Evolutionary conservation across 345 rosid genomes (phyloP).

Genomic region (Eutrema heterophyllum): DNA sequence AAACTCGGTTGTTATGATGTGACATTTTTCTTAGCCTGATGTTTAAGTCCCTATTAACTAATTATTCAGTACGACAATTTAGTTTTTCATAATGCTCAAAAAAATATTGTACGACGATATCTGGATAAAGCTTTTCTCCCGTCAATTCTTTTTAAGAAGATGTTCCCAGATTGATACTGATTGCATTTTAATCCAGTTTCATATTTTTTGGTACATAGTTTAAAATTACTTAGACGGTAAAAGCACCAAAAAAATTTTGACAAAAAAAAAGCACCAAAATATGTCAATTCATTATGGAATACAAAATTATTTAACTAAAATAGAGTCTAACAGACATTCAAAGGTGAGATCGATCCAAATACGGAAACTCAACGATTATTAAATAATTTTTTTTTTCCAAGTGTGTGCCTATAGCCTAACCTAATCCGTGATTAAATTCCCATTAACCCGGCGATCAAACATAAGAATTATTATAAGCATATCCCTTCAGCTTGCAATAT

Average conservation of each 20-base stretch:
- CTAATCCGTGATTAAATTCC: background rate
- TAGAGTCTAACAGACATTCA: background rate
- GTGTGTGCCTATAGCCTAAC: slow-evolving; percentile 10
- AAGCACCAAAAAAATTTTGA: no score
- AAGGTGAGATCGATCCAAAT: slow-evolving; percentile 1
- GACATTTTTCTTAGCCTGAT: background rate
- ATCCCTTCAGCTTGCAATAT: slow-evolving; percentile 15
- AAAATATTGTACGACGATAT: background rate
- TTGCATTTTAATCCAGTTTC: background rate
- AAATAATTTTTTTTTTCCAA: background rate
- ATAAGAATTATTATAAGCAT: background rate
- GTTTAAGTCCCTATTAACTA: background rate
- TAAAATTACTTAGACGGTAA: no score
- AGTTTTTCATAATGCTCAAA: background rate
- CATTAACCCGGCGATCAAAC: background rate
- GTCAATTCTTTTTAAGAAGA: background rate
- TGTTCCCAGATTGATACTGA: background rate
- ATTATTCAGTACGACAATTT: background rate
- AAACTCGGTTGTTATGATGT: background rate
- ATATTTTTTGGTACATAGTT: background rate
- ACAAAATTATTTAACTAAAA: background rate
- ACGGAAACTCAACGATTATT: slow-evolving; percentile 11
- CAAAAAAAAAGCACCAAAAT: background rate
- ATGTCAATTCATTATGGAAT: background rate
- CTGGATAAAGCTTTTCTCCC: slow-evolving; percentile 4